A percentile compares a stretch with the other conserved stretches of the same genome.
Evolutionary conservation across 2,329 filamentous ascomycete species (phyloP).

Genomic region (Magnaporthiopsis rhizophila): DNA sequence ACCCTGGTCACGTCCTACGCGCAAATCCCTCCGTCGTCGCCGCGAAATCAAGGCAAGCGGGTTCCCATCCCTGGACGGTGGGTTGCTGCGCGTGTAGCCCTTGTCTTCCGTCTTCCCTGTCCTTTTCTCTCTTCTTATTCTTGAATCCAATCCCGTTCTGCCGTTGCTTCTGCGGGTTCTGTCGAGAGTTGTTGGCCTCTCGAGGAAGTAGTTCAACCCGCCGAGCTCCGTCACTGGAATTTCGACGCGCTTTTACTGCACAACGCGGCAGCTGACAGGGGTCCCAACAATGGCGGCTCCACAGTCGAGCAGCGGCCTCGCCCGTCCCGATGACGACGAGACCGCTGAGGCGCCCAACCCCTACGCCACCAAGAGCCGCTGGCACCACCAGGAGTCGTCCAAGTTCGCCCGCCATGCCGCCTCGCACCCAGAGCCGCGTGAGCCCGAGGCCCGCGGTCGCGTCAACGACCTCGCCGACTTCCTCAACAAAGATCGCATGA

Average conservation of each 20-base stretch:
- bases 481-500: conserved; percentile 45
- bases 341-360: conserved; percentile 30
- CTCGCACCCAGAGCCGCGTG: conserved; percentile 19
- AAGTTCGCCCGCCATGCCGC: conserved; percentile 44
- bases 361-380: conserved; percentile 47
- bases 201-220: background rate
- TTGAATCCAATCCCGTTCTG: no score
- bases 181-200: background rate
- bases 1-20: background rate
- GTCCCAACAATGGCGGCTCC: conserved; percentile 11
- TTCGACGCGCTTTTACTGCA: background rate
- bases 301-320: conserved; percentile 4
- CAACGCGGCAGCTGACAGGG: no score
- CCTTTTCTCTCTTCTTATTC: background rate
- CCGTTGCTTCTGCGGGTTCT: background rate
- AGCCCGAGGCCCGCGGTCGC: conserved; percentile 31
- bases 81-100: no score
- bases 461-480: conserved; percentile 48
- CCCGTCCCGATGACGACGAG: background rate
- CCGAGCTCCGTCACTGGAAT: background rate
- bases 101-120: background rate
- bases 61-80: no score
- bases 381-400: conserved; percentile 57
- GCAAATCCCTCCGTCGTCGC: background rate
- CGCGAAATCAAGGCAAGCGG: background rate